Percentiles rank a stretch among this genome's conserved stretches.
Evolutionary conservation across 163 green algal species (phyloP).

Genomic region (Chlamydomonas reinhardtii): DNA sequence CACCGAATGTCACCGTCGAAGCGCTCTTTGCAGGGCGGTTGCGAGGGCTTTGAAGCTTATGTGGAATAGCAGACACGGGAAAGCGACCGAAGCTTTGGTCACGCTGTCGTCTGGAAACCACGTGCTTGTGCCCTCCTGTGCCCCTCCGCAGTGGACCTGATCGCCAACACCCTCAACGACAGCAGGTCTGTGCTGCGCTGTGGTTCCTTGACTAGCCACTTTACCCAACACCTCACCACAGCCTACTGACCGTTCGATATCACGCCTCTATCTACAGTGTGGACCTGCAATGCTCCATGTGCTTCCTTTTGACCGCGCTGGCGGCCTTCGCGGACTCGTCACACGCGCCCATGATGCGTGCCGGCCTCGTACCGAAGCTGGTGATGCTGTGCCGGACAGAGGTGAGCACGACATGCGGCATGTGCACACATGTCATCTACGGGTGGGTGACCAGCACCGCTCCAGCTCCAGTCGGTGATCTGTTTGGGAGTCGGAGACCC

Average conservation of each 20-base stretch:
- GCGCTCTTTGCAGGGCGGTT: not conserved
- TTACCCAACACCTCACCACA: too few species aligned
- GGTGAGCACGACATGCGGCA: not conserved
- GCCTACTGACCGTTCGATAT: too few species aligned
- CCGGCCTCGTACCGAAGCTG: constrained; percentile 46
- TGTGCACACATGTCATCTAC: not conserved
- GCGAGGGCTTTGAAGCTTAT: too few species aligned
- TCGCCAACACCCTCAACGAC: constrained; percentile 28
- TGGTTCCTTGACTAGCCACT: too few species aligned
- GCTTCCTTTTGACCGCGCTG: constrained; percentile 50
- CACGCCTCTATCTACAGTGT: not conserved
- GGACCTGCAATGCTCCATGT: constrained; percentile 49
- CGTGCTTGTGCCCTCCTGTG: not conserved
- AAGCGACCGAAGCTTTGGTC: too few species aligned
- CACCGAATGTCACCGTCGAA: too few species aligned
- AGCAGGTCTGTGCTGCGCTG: too few species aligned
- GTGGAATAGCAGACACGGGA: too few species aligned
- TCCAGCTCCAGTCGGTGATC: too few species aligned
- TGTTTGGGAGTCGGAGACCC: too few species aligned
- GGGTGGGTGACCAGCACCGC: too few species aligned
- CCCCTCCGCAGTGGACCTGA: constrained; percentile 29
- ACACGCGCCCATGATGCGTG: constrained; percentile 33
- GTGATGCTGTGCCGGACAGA: constrained; percentile 36
- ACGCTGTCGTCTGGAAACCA: too few species aligned
- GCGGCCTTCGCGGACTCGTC: constrained; percentile 49